Evolutionary conservation across 2,329 filamentous ascomycete genomes (phyloP), one percentile per base, ranked within the genome.

Genomic region (Stagonosporopsis vannaccii): DNA sequence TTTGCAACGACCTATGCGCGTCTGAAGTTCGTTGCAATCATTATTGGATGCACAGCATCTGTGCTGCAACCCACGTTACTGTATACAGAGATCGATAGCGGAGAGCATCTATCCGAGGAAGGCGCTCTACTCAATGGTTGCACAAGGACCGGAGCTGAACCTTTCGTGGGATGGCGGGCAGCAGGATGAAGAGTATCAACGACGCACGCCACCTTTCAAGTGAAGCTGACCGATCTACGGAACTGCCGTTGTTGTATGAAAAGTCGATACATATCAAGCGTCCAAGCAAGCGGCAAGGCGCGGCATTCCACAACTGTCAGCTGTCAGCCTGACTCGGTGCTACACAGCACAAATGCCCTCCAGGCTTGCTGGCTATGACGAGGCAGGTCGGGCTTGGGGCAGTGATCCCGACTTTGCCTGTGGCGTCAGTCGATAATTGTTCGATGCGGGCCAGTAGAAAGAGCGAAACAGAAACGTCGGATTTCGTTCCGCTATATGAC

Each of bases 271-370:
- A 35, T 23, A 32, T 55, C 25, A 46, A 13, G 23, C 28, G 11
- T 35, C 41, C 53, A 36, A n/a, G 37, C 30, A 45, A n/a, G 17
- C 22, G 40, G 39, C 32, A 25, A 9, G 23, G 32, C 32, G 26
- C 35, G 42, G 44, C 39, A 50, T 48, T 46, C 48, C 50, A 40
- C 48, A 32, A 48, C 60, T 67, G 64, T 67, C 66, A 68, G 23
- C 55, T 62, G 64, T 65, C 62, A 65, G 46, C 46, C 37, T 61
- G 62, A 63, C 61, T 67, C 58, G 33, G 51, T 42, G 12, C 40
- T 30, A 33, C 28, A 35, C 55, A 52, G 41, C 35, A 37, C 35
- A 37, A 37, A 44, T 30, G 25, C 44, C 23, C 35, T 33, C 39
- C 11, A 39, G 23, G 42, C 37, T 44, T 23, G 36, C 22, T 22